A percentile compares a stretch with the other conserved stretches of the same genome.
Evolutionary conservation across 495 filamentous ascomycete species (phyloP).

Genomic region (Wilcoxina mikolae): DNA sequence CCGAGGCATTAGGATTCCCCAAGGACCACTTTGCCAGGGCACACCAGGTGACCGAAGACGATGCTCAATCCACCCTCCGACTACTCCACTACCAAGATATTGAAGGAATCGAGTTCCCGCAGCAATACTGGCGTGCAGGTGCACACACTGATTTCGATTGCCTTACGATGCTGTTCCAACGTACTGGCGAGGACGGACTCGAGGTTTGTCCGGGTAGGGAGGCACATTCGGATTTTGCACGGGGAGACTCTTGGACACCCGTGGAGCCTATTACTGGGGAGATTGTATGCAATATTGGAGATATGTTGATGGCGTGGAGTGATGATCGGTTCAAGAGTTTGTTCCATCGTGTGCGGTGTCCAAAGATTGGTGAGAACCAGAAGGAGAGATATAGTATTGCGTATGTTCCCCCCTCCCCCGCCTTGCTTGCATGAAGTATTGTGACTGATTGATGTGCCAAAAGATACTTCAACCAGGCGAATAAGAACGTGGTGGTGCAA

Average conservation of each 20-base stretch:
- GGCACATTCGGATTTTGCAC: constrained; percentile 43
- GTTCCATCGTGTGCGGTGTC: constrained; percentile 47
- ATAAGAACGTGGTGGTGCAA: constrained; percentile 44
- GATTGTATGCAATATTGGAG: constrained; percentile 54
- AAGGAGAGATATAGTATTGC: constrained; percentile 48
- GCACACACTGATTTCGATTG: constrained; percentile 52
- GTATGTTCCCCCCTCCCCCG: constrained; percentile 3
- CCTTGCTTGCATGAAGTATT: neutral
- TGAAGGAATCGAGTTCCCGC: constrained; percentile 32
- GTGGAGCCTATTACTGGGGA: constrained; percentile 42
- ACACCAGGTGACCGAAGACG: constrained; percentile 36
- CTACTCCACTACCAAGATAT: constrained; percentile 44
- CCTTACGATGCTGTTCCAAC: constrained; percentile 52
- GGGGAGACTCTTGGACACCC: constrained; percentile 48
- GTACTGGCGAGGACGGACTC: constrained; percentile 44
- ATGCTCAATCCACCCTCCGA: constrained; percentile 43
- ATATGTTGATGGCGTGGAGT: constrained; percentile 54
- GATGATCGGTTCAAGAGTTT: constrained; percentile 55
- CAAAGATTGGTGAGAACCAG: constrained; percentile 39
- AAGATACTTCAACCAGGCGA: constrained; percentile 49
- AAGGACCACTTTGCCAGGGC: constrained; percentile 43
- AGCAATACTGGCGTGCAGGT: constrained; percentile 46
- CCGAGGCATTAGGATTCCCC: constrained; percentile 41
- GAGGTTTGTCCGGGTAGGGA: constrained; percentile 55
- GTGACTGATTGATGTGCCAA: neutral